Evolutionary conservation across 1,284 basidiomycete species (phyloP).

Genomic region (Cutaneotrichosporon cyanovorans): DNA sequence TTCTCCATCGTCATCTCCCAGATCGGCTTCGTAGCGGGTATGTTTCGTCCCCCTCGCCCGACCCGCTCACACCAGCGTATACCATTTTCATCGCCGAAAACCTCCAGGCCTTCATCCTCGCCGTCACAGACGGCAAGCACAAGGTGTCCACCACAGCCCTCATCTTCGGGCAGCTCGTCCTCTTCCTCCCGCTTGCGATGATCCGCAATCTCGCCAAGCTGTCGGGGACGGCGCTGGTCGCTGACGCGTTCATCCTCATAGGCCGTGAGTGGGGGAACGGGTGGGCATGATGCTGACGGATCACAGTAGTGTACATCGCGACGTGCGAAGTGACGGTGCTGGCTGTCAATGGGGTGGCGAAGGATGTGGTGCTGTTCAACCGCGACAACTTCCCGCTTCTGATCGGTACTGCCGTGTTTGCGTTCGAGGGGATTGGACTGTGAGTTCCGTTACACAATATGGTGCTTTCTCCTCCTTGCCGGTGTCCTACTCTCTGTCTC

Average conservation of each 20-base stretch:
- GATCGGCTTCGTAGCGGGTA: constrained; percentile 52
- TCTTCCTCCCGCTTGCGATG: constrained; percentile 81
- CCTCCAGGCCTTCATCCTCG: constrained; percentile 77
- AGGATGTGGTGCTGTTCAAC: constrained; percentile 79
- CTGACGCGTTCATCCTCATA: constrained; percentile 89
- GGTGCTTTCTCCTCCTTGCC: no score
- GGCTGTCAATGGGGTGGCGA: constrained; percentile 59
- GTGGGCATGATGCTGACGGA: no score
- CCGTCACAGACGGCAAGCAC: constrained; percentile 69
- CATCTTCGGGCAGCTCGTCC: constrained; percentile 72
- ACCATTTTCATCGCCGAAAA: constrained; percentile 95
- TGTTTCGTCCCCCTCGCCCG: not conserved
- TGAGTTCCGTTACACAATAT: no score
- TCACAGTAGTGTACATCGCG: constrained; percentile 71
- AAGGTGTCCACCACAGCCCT: constrained; percentile 67
- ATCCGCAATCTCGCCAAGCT: constrained; percentile 86
- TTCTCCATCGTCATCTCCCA: constrained; percentile 84
- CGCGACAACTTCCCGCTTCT: constrained; percentile 79
- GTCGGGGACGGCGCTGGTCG: constrained; percentile 82
- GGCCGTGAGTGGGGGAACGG: constrained; percentile 57
- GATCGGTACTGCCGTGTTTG: constrained; percentile 95
- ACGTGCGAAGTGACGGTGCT: constrained; percentile 68
- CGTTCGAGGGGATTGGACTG: constrained; percentile 96
- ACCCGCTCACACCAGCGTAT: constrained; percentile 73
- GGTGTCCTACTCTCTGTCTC: no score